phyloP scores from a whole-genome alignment of 768 basidiomycete genomes.

The Sporobolomyces phaffii region DNA sequence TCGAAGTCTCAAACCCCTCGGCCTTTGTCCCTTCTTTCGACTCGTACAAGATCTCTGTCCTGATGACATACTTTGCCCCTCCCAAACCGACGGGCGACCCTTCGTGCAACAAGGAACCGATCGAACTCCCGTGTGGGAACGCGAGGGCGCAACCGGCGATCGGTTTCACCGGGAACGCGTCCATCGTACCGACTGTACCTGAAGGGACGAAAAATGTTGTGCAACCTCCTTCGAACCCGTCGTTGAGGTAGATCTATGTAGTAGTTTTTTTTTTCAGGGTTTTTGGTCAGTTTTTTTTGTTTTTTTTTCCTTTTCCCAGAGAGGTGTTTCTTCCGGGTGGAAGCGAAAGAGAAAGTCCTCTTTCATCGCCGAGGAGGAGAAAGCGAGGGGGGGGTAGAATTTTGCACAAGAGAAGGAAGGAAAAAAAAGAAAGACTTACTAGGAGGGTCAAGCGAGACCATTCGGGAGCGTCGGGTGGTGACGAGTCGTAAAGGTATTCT shows the following conservation, averaged over 20 bases:
- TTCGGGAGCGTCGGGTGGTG: constrained; percentile 22
- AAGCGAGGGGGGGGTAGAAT: too few relatives aligned
- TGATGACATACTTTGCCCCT: constrained; percentile 35
- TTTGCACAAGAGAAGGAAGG: too few relatives aligned
- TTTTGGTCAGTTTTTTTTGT: too few relatives aligned
- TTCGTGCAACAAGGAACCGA: constrained; percentile 31
- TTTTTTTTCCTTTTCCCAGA: too few relatives aligned
- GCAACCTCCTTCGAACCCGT: constrained; percentile 52
- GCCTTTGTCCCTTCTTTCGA: constrained; percentile 8
- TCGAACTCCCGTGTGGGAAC: constrained; percentile 47
- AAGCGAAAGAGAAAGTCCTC: not conserved
- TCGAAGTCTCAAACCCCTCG: constrained; percentile 17
- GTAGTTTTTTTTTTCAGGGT: too few relatives aligned
- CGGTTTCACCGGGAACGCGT: constrained; percentile 54
- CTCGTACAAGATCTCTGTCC: constrained; percentile 24
- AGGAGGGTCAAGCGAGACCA: constrained; percentile 36
- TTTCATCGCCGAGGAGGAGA: too few relatives aligned
- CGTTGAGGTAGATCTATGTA: constrained; percentile 56
- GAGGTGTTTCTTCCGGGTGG: too few relatives aligned
- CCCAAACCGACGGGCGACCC: constrained; percentile 27
- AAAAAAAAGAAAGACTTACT: too few relatives aligned
- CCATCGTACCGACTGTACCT: constrained; percentile 48
- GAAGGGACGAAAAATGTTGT: constrained; percentile 59
- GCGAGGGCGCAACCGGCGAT: constrained; percentile 53
- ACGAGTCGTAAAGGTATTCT: constrained; percentile 54